Evolutionary conservation across 1,139 yeast species (phyloP).

Genomic region (Pichia sp.): DNA sequence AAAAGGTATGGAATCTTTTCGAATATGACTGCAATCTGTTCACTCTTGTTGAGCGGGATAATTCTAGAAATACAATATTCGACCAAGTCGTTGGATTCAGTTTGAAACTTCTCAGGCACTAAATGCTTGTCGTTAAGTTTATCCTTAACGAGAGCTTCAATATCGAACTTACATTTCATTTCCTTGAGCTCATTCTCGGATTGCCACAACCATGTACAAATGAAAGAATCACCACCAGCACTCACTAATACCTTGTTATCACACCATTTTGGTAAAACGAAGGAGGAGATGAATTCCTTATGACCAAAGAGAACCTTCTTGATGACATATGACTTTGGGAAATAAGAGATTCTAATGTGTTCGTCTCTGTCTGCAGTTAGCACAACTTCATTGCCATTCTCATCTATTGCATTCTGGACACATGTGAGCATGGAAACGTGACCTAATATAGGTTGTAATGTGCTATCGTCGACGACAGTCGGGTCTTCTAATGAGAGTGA

Average conservation of each 20-base stretch:
- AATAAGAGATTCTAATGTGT: constrained; percentile 82
- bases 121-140: constrained; percentile 51
- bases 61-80: constrained; percentile 53
- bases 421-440: constrained; percentile 96
- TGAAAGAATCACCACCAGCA: constrained; percentile 84
- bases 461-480: constrained; percentile 33
- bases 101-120: constrained; percentile 61
- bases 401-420: constrained; percentile 37
- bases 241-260: constrained; percentile 48
- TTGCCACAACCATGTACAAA: constrained; percentile 68
- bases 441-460: constrained; percentile 67
- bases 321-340: constrained; percentile 70
- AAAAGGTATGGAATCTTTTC: constrained; percentile 22
- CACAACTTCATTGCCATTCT: constrained; percentile 42
- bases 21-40: constrained; percentile 23
- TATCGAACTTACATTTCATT: constrained; percentile 41
- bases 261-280: constrained; percentile 45
- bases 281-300: constrained; percentile 64
- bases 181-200: constrained; percentile 25
- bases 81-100: constrained; percentile 38
- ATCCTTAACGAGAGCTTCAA: constrained; percentile 39
- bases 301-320: constrained; percentile 88
- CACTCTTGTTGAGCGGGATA: constrained; percentile 26
- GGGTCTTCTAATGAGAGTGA: constrained; percentile 34
- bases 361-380: constrained; percentile 94